These are phyloP conservation scores for Nannizziopsis arthrosporioides DNA, from an alignment of 2,329 filamentous ascomycete species.

Conservation along the genomic window DNA sequence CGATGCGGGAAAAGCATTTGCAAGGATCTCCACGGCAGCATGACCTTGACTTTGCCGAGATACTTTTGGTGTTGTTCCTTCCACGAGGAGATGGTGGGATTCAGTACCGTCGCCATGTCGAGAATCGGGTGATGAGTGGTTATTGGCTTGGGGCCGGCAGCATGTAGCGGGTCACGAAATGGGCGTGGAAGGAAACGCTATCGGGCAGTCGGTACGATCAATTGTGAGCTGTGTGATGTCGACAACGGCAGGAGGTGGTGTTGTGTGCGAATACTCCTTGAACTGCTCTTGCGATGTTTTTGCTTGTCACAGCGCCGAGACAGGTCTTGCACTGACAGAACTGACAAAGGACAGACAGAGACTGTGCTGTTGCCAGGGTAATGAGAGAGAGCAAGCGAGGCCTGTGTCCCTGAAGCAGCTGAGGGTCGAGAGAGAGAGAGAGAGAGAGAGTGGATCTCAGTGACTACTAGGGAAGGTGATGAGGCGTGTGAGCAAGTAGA, in stretches of 20 bases:
- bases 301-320: too few relatives aligned
- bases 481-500: constrained; percentile 6
- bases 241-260: too few relatives aligned
- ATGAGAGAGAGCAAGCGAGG: too few relatives aligned
- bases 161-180: background rate
- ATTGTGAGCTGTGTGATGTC: too few relatives aligned
- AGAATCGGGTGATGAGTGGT: too few relatives aligned
- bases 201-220: background rate
- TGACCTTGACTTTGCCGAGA: constrained; percentile 36
- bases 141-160: background rate
- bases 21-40: constrained; percentile 40
- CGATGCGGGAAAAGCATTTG: constrained; percentile 48
- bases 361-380: too few relatives aligned
- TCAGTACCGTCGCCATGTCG: constrained; percentile 21
- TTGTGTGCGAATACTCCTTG: too few relatives aligned
- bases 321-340: too few relatives aligned
- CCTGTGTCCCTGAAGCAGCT: too few relatives aligned
- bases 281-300: too few relatives aligned
- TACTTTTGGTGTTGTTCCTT: constrained; percentile 37
- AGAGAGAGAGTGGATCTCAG: background rate
- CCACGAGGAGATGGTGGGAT: constrained; percentile 33
- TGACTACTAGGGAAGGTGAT: constrained; percentile 10
- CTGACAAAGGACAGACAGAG: too few relatives aligned
- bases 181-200: background rate
- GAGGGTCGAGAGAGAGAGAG: constrained; percentile 1